A percentile compares a stretch with the other conserved stretches of the same genome.
Conservation (phyloP, 306 rosid species). For the Glycyrrhiza uralensis region DNA sequence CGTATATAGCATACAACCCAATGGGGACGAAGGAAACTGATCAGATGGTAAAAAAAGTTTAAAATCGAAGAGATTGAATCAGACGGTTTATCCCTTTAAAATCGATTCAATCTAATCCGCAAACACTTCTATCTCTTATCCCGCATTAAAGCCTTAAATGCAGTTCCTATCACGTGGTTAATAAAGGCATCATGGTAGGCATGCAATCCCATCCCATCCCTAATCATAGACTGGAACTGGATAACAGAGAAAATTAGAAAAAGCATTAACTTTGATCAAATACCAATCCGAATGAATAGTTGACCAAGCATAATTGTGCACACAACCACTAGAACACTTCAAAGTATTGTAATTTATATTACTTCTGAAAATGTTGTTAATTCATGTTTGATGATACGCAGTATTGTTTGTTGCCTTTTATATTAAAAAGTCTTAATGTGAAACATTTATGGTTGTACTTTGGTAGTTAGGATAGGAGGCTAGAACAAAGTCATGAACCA, state of each 20-base stretch:
- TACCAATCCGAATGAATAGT: too few relatives aligned
- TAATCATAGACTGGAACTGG: conserved; percentile 25
- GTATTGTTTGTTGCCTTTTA: not conserved
- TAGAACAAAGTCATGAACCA: conserved; percentile 8
- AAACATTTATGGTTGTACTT: conserved; percentile 27
- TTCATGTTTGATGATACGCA: conserved; percentile 15
- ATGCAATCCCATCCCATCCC: conserved; percentile 26
- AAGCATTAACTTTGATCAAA: conserved; percentile 16
- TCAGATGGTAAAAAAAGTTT: too few relatives aligned
- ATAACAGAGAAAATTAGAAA: conserved; percentile 11
- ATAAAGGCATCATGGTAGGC: conserved; percentile 28
- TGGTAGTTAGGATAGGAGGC: conserved; percentile 10
- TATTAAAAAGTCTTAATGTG: conserved; percentile 4
- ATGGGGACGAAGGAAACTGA: too few relatives aligned
- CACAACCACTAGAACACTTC: conserved; percentile 17
- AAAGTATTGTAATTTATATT: not conserved
- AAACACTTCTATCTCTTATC: too few relatives aligned
- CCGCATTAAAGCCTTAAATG: too few relatives aligned
- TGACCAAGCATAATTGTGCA: too few relatives aligned
- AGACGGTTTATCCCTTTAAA: too few relatives aligned
- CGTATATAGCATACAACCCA: too few relatives aligned
- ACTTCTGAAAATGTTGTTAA: not conserved
- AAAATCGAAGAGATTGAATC: too few relatives aligned
- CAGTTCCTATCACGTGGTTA: conserved; percentile 23
- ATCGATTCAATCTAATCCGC: too few relatives aligned